Conservation (phyloP, 2,329 filamentous ascomycete genomes). For the Huntiella moniliformis region DNA sequence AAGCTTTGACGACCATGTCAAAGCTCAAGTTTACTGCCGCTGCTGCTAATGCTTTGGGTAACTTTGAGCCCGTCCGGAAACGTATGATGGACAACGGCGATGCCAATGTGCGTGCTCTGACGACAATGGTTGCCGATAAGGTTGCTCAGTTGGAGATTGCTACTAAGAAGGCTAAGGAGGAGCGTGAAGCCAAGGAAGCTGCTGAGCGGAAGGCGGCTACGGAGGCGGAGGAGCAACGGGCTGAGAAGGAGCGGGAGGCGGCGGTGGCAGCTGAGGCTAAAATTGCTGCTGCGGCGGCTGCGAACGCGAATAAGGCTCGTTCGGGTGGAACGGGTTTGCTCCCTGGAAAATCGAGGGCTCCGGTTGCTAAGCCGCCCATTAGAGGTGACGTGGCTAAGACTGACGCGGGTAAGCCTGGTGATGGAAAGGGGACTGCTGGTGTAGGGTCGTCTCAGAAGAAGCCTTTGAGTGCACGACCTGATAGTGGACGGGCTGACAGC, state of each 20-base stretch:
- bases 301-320: conserved; percentile 18
- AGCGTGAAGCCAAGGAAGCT: conserved; percentile 13
- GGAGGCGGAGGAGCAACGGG: conserved; percentile 14
- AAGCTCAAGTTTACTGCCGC: conserved; percentile 42
- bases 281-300: neutral
- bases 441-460: conserved; percentile 13
- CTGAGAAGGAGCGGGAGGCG: neutral
- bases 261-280: conserved; percentile 1
- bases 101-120: conserved; percentile 40
- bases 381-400: conserved; percentile 17
- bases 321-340: conserved; percentile 17
- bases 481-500: conserved; percentile 11
- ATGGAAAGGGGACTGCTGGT: conserved; percentile 3
- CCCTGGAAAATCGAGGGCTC: conserved; percentile 29
- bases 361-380: conserved; percentile 21
- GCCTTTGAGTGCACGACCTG: conserved; percentile 14
- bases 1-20: conserved; percentile 42
- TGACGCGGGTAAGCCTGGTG: conserved; percentile 13
- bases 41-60: conserved; percentile 22
- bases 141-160: conserved; percentile 16
- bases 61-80: conserved; percentile 45
- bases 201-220: conserved; percentile 6
- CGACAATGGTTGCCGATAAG: conserved; percentile 31
- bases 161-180: conserved; percentile 22
- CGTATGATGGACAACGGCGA: conserved; percentile 47